Evolutionary conservation across 1,139 yeast species (phyloP), one percentile per base, ranked within the genome.

Genomic region (Blastobotrys raffinosifermentans): DNA sequence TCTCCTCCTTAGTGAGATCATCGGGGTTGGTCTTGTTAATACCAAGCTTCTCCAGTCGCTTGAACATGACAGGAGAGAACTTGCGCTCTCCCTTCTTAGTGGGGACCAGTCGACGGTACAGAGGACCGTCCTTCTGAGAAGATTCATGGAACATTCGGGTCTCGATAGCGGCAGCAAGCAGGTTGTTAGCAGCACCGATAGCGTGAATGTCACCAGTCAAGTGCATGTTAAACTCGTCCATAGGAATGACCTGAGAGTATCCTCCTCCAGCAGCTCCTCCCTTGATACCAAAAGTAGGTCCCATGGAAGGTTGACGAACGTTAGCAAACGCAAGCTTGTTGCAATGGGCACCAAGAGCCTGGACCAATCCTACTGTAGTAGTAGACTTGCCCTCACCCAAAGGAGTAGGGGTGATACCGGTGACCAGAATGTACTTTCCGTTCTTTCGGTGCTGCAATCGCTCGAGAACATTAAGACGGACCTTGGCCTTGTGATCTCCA

Each of bases 191-290:
- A 72, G 89, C 89, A 38, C 94, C 77, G 50, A 91, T 86, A 40
- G 98, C 98, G 63, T 91, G 98, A 52, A 91, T 89, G 63, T 91
- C 98, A 63, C 98, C 98, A 35, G 98, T 91, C 50, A 91, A 78
- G 62, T 91, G 98, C 84, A 91, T 78, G 70, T 91, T 91, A 72
- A 91, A 91, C 66, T 91, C 98, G 63, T 91, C 98, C 98, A 91
- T 91, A 47, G 98, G 98, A 57, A 91, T 87, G 35, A 91, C 97
- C 68, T 91, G 97, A 7, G 97, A 82, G 66, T 89, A 91, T 44
- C 98, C 98, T 61, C 98, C 98, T 60, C 98, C 98, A 14, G 98
- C 97, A 47, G 98, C 98, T 66, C 98, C 98, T 61, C 97, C 97
- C 67, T 89, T 91, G 59, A 91, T 87, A 66, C 98, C 98, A 57